Conservation (phyloP, 2,329 filamentous ascomycete genomes). For the Colletotrichum spinosum region DNA sequence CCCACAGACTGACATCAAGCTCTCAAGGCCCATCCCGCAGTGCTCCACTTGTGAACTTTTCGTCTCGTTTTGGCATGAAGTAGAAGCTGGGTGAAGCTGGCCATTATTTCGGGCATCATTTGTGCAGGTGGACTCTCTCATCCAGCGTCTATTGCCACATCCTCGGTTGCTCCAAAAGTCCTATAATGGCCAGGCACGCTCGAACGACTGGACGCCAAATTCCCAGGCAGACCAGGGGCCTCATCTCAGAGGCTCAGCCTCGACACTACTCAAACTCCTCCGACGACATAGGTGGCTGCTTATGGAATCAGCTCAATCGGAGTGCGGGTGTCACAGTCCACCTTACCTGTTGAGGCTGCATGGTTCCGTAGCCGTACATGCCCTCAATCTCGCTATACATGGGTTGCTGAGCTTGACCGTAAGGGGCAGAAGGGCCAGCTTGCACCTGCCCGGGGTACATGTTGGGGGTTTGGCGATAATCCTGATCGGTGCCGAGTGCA, state of each 20-base stretch:
- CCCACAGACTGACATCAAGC: conserved; percentile 70
- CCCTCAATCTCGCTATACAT: conserved; percentile 87
- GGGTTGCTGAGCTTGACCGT: conserved; percentile 80
- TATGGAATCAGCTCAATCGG: not conserved
- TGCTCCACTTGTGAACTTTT: conserved; percentile 77
- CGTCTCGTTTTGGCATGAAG: conserved; percentile 78
- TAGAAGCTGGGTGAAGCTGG: conserved; percentile 34
- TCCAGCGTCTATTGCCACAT: no score
- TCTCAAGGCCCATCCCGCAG: conserved; percentile 69
- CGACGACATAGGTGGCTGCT: conserved; percentile 56
- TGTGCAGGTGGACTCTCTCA: no score
- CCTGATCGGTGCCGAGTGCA: conserved; percentile 74
- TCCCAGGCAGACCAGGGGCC: no score
- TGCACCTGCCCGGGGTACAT: conserved; percentile 89
- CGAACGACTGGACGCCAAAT: no score
- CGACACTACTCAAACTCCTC: conserved; percentile 57
- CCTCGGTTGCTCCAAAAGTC: no score
- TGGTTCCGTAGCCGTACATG: conserved; percentile 86
- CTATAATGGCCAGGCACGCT: no score
- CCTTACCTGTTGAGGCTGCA: conserved; percentile 85
- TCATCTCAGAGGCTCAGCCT: no score
- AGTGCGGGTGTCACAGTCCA: no score
- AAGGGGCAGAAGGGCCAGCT: conserved; percentile 75
- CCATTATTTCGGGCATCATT: no score
- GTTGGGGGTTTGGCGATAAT: conserved; percentile 81